Evolutionary conservation across 768 basidiomycete genomes (phyloP), one percentile per base, ranked within the genome.

Genomic region (Mrakia frigida): DNA sequence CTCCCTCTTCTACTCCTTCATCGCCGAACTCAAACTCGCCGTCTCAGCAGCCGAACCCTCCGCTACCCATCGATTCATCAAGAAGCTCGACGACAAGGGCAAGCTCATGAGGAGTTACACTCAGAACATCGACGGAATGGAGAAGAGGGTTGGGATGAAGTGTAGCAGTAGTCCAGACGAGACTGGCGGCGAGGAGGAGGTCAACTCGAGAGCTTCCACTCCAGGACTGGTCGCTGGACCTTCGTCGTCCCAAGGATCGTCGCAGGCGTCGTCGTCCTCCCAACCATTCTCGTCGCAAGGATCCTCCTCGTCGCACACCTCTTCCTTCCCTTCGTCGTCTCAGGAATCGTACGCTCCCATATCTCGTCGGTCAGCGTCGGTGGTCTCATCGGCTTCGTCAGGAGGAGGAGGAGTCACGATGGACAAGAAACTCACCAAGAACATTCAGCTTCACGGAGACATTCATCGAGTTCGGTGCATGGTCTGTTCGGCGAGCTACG

Each of bases 81-180:
- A 90, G 80, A 89, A 88, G 5, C 87, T 98, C 0, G 92, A 97
- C 79, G 83, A 87, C 23, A 94, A 92, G 83, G 90, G 90, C 70
- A 94, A 91, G 83, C 85, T 99, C 14, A 82, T 96, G 35, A 88
- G 97, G 76, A 92, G 90, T 18, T 99, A 98, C 83, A 98, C 97
- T 0, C 97, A 99, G 84, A 99, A 99, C 82, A 95, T 99, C 63
- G 97, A 99, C 83, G 96, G 94, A 16, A 84, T 99, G 18, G 97
- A 99, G 81, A 90, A 89, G 80, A 86, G 87, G 73, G 88, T 88
- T 0, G 95, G 95, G 0, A 86, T 99, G 10, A 84, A 88, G 52
- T 87, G 91, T 61, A 89, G 87, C 77, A 88, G 90, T 3, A 63
- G 87, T 86, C 11, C n/a, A 14, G 56, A 33, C 18, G 59, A 70